Percentiles rank a stretch among this genome's conserved stretches.
Conservation (phyloP, 1,139 yeast species). For the Yamadazyma friedrichii region DNA sequence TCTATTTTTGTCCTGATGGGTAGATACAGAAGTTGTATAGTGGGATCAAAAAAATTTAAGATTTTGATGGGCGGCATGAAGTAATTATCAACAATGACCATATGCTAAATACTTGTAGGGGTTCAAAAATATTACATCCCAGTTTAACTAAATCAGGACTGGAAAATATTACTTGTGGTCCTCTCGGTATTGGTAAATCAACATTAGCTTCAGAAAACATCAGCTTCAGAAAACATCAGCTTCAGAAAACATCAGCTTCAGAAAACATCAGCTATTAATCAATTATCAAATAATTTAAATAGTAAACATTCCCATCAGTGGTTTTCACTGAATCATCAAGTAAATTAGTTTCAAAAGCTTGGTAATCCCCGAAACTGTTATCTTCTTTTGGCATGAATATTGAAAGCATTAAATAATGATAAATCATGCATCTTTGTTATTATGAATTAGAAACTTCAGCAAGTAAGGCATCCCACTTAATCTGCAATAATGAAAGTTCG, state of each 20-base stretch:
- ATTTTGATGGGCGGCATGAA: neutral
- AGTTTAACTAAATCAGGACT: neutral
- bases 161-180: neutral
- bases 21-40: neutral
- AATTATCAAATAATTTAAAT: neutral
- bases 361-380: neutral
- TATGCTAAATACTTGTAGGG: neutral
- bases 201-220: too few relatives aligned
- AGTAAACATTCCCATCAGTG: neutral
- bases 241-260: too few relatives aligned
- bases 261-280: neutral
- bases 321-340: neutral
- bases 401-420: neutral
- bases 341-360: neutral
- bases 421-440: neutral
- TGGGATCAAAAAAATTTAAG: neutral
- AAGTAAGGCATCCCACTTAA: neutral
- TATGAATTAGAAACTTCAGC: neutral
- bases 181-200: neutral
- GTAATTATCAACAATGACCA: neutral
- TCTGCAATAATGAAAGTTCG: neutral
- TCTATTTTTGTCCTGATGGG: neutral
- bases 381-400: neutral
- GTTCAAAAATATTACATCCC: neutral
- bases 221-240: too few relatives aligned